Evolutionary conservation across 257 asterid genomes (phyloP).

Genomic region (Ilex asprella): DNA sequence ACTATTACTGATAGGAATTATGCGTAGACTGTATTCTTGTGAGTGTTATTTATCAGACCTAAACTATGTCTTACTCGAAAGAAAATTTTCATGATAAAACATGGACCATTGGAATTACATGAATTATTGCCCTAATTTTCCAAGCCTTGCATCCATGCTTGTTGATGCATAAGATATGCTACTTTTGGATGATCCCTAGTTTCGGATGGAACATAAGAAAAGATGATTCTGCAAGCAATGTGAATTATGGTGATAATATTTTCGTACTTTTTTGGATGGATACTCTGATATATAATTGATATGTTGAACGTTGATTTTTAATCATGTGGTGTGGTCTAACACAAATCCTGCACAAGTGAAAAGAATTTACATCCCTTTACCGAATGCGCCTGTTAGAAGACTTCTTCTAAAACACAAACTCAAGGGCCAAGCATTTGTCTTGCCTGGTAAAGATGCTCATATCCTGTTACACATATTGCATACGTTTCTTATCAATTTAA

Average conservation of each 20-base stretch:
- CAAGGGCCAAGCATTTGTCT: constrained; percentile 70
- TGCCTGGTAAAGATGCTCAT: constrained; percentile 58
- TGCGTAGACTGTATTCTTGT: too few species aligned
- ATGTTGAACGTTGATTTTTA: background rate
- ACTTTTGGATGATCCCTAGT: too few species aligned
- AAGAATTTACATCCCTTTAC: constrained; percentile 94
- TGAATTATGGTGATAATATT: background rate
- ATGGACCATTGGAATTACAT: too few species aligned
- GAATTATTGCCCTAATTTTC: background rate
- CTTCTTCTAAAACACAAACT: constrained; percentile 84
- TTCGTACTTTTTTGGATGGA: background rate
- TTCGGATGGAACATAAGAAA: too few species aligned
- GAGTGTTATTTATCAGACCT: too few species aligned
- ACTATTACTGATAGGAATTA: too few species aligned
- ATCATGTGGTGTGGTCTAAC: background rate
- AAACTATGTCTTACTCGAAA: too few species aligned
- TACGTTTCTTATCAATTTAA: too few species aligned
- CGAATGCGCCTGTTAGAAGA: constrained; percentile 76
- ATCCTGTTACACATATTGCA: too few species aligned
- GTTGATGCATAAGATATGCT: too few species aligned
- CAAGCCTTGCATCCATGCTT: too few species aligned
- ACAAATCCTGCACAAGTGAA: constrained; percentile 58
- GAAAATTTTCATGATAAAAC: too few species aligned
- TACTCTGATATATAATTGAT: constrained; percentile 9
- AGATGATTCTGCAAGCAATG: background rate